Base-by-base conservation (phyloP, 1,284 basidiomycete species). In the Irpex sp. region DNA sequence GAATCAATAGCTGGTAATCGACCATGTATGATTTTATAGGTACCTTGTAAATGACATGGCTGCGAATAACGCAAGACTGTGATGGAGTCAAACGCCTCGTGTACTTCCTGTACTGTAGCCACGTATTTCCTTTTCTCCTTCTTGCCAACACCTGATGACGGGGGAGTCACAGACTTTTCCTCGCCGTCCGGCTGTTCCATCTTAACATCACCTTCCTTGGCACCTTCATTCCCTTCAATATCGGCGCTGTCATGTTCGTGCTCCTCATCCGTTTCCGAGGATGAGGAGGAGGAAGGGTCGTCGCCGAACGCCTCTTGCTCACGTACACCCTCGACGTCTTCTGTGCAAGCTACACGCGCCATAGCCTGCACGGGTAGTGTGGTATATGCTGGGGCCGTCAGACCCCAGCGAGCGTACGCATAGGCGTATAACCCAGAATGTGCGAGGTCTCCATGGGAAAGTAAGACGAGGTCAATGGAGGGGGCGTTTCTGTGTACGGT, bases 321-420 rank as follows among this genome's bases (percentile, higher is more conserved):
- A 54, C 93, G 82, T 63, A 92, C 84, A 26, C 87, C 87, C 70
- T 95, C 92, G 0, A 89, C 82, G 67, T 96, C 94, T 72, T 96
- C 92, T 1, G 89, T 83, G 4, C 89, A 89, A 34, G 94, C 94
- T 57, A 98, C 92, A 38, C 94, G 85, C 2, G 93, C 97, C 92
- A 97, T 98, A 62, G 96, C 95, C 69, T 97, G 94, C 0, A 97
- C 95, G 21, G 97, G 97, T 57, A 99, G 85, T 0, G 97, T 97
- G 0, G 94, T 92, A 75, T 98, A 99, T n/a, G 95, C 89, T 7
- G 95, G 95, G 51, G 96, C 96, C 59, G 85, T 90, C 48, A 99
- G 82, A 17, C 91, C 92, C 87, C 95, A 96, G 71, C 87, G 84
- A 4, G 96, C 85, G 70, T 93, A 85, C 0, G 96, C 96, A 74